A percentile compares a stretch with the other conserved stretches of the same genome.
Conservation (phyloP, 768 basidiomycete species). For the Tricholoma saponaceum region DNA sequence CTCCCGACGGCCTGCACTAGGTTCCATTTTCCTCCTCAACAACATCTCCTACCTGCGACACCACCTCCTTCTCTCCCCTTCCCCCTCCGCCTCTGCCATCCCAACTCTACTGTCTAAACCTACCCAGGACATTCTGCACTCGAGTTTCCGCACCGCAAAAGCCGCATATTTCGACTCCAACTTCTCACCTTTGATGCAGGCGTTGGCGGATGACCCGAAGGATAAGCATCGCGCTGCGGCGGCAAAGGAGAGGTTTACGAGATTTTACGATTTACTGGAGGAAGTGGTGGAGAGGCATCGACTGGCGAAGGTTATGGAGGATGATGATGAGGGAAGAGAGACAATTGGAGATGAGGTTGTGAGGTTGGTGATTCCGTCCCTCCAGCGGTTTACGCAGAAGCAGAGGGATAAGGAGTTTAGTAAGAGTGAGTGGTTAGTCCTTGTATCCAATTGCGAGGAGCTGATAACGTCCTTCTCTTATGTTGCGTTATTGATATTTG, state of each 20-base stretch:
- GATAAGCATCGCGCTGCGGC: slow-evolving; percentile 53
- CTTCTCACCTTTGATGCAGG: slow-evolving; percentile 74
- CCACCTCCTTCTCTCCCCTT: slow-evolving; percentile 51
- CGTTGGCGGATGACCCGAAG: slow-evolving; percentile 58
- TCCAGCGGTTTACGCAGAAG: slow-evolving; percentile 72
- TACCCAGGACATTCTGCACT: slow-evolving; percentile 58
- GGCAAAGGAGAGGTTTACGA: slow-evolving; percentile 78
- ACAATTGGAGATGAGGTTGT: slow-evolving; percentile 69
- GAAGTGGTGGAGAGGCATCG: slow-evolving; percentile 76
- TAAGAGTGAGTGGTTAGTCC: slow-evolving; percentile 52
- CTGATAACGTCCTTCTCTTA: slow-evolving; percentile 2
- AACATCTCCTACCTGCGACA: slow-evolving; percentile 69
- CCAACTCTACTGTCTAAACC: slow-evolving; percentile 54
- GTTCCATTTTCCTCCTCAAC: slow-evolving; percentile 77
- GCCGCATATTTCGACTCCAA: slow-evolving; percentile 83
- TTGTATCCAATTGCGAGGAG: neutral
- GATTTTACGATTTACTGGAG: slow-evolving; percentile 78
- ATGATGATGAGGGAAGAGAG: slow-evolving; percentile 57
- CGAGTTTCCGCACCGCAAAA: slow-evolving; percentile 75
- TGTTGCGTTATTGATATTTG: neutral
- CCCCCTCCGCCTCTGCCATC: slow-evolving; percentile 33
- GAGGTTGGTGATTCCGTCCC: slow-evolving; percentile 69
- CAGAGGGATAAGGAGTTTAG: slow-evolving; percentile 81
- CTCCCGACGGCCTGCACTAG: slow-evolving; percentile 57
- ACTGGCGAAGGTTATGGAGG: slow-evolving; percentile 64